Evolutionary conservation across 176 grass and related monocot species (phyloP).

Genomic region (Aegilops speltoides): DNA sequence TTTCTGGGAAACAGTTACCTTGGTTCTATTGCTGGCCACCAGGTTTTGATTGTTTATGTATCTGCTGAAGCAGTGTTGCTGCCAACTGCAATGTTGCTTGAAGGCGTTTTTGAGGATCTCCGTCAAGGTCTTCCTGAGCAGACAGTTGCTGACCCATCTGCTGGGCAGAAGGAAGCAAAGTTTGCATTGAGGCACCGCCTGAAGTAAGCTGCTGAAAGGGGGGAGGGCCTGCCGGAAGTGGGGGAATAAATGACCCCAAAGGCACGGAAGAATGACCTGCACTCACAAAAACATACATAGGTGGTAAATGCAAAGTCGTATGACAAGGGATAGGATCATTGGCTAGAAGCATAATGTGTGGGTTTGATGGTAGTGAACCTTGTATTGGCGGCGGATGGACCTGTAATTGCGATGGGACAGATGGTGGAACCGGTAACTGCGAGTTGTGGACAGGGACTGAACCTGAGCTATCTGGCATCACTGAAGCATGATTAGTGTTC

Average conservation of each 20-base stretch:
- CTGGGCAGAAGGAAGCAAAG: slow-evolving; percentile 33
- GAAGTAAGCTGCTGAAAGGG: slow-evolving; percentile 41
- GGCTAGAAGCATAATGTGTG: slow-evolving; percentile 3
- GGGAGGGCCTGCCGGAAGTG: slow-evolving; percentile 45
- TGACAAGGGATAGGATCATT: slow-evolving; percentile 35
- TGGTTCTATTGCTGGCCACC: slow-evolving; percentile 47
- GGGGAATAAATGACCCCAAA: slow-evolving; percentile 38
- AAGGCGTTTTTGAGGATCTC: slow-evolving; percentile 81
- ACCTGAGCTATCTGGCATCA: slow-evolving; percentile 25
- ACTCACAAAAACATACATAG: slow-evolving; percentile 12
- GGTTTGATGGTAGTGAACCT: slow-evolving; percentile 26
- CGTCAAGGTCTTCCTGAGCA: slow-evolving; percentile 49
- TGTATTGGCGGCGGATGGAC: not conserved
- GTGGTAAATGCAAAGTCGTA: slow-evolving; percentile 20
- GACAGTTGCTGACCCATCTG: slow-evolving; percentile 41
- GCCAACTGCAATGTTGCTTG: slow-evolving; percentile 93
- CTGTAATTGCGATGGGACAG: slow-evolving; percentile 20
- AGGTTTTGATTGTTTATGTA: slow-evolving; percentile 80
- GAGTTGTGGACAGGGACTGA: slow-evolving; percentile 33
- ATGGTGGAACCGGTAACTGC: slow-evolving; percentile 16
- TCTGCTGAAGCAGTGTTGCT: slow-evolving; percentile 83
- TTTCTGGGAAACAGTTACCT: slow-evolving; percentile 50
- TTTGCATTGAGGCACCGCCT: slow-evolving; percentile 37
- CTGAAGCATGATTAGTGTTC: slow-evolving; percentile 34
- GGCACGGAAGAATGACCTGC: slow-evolving; percentile 49